Base-by-base conservation (phyloP, 495 filamentous ascomycete species). In the Polyplosphaeria fusca region DNA sequence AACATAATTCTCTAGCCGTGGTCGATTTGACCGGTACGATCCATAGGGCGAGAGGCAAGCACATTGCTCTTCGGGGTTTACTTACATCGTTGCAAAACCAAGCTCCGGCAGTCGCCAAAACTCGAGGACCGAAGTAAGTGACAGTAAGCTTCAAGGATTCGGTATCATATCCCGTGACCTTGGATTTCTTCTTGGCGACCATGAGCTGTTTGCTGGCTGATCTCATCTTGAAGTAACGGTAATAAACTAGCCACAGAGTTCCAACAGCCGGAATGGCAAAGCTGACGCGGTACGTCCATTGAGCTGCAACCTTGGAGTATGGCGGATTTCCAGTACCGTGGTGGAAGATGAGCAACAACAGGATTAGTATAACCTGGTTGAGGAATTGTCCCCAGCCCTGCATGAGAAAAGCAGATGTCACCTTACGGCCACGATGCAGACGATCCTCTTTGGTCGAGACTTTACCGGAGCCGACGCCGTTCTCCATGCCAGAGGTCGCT, bases 61-160 rank as follows among this genome's bases (percentile, higher is more conserved):
- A n/a, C n/a, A n/a, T n/a, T n/a, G n/a, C n/a, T n/a, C n/a, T n/a
- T n/a, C n/a, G n/a, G n/a, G n/a, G n/a, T n/a, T n/a, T n/a, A n/a
- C n/a, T n/a, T n/a, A n/a, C n/a, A 70, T 95, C 91, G 69, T 95
- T 96, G 74, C 81, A 84, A 69, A 87, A 96, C 90, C 91, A 96
- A 14, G 80, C 79, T 44, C 85, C 85, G 24, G 88, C 82, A 24
- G 91, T 95, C 16, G 89, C 91, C n/a, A 96, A 67, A 25, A 95
- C 71, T 44, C 91, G 88, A 42, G 83, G 82, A 40, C 88, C 87
- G 48, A 95, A 96, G 77, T 88, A 81, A 25, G 75, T 78, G 76
- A 88, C 81, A 16, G 87, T 88, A 53, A 89, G 64, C 40, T 78
- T 78, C 23, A 96, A 79, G 12, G 91, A 93, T 55, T 85, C 68